These are phyloP conservation scores for Lanmaoa rubissima DNA, from an alignment of 768 basidiomycete species.

Conservation along the genomic window DNA sequence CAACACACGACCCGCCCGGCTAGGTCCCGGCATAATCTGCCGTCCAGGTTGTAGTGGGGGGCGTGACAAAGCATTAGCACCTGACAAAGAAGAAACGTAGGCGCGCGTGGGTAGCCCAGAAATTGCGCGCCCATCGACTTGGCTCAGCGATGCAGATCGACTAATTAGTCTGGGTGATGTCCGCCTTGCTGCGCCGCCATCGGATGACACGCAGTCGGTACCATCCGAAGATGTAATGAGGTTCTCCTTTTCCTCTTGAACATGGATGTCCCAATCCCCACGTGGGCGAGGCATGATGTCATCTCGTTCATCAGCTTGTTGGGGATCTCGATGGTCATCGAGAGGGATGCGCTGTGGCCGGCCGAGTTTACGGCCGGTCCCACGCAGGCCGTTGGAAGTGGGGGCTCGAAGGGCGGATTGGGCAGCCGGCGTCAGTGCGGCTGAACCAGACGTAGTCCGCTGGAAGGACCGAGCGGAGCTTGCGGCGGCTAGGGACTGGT, in stretches of 20 bases:
- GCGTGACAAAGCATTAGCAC: constrained; percentile 38
- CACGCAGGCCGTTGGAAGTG: constrained; percentile 32
- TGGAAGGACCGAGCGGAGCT: constrained; percentile 52
- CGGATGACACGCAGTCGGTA: constrained; percentile 24
- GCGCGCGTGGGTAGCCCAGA: constrained; percentile 34
- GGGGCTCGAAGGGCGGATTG: constrained; percentile 31
- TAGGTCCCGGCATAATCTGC: constrained; percentile 44
- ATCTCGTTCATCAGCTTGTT: constrained; percentile 32
- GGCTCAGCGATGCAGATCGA: constrained; percentile 34
- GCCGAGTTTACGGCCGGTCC: constrained; percentile 34
- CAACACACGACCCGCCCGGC: constrained; percentile 49
- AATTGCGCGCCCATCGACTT: constrained; percentile 35
- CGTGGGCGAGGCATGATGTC: constrained; percentile 32
- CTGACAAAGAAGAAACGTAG: constrained; percentile 28
- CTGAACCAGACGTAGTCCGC: constrained; percentile 64
- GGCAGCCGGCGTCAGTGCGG: constrained; percentile 32
- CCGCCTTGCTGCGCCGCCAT: constrained; percentile 21
- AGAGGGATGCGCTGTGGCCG: constrained; percentile 39
- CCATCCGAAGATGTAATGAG: constrained; percentile 27
- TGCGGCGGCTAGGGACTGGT: constrained; percentile 23
- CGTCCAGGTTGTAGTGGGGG: constrained; percentile 40
- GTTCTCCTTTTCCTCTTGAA: constrained; percentile 43
- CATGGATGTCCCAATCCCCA: constrained; percentile 29
- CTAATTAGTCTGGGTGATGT: constrained; percentile 28
- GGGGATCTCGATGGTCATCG: constrained; percentile 35